These are phyloP conservation scores for Calonectria pseudoreteaudii DNA, from an alignment of 2,329 filamentous ascomycete genomes.

Conservation along the genomic window DNA sequence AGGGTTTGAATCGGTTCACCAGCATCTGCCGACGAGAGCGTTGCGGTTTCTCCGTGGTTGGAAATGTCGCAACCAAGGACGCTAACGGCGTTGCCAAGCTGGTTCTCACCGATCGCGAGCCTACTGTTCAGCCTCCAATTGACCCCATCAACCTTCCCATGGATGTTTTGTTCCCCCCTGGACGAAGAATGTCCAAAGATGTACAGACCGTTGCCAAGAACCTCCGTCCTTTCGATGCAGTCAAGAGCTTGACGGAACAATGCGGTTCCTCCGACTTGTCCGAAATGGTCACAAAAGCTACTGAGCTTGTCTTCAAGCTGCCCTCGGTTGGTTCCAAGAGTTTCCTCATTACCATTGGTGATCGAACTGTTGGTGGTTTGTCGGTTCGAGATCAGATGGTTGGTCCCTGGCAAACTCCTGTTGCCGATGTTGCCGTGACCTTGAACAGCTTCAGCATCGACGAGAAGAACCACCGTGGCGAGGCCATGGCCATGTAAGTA, in stretches of 20 bases:
- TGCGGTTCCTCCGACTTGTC: slow-evolving; percentile 63
- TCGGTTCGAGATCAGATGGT: slow-evolving; percentile 95
- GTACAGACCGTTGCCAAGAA: slow-evolving; percentile 55
- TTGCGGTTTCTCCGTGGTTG: slow-evolving; percentile 93
- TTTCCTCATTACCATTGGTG: slow-evolving; percentile 96
- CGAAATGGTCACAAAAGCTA: slow-evolving; percentile 64
- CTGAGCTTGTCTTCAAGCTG: slow-evolving; percentile 83
- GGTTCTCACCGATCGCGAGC: slow-evolving; percentile 84
- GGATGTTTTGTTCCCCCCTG: slow-evolving; percentile 86
- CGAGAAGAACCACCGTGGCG: slow-evolving; percentile 79
- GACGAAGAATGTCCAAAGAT: slow-evolving; percentile 41
- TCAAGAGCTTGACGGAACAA: slow-evolving; percentile 72
- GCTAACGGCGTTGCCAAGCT: slow-evolving; percentile 76
- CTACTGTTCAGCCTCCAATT: slow-evolving; percentile 72
- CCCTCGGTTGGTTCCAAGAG: slow-evolving; percentile 96
- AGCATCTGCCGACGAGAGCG: slow-evolving; percentile 82
- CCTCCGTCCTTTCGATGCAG: slow-evolving; percentile 79
- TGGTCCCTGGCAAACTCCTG: slow-evolving; percentile 94
- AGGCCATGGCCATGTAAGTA: slow-evolving; percentile 88
- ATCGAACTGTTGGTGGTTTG: slow-evolving; percentile 90
- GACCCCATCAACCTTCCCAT: slow-evolving; percentile 89
- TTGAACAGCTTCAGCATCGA: slow-evolving; percentile 79
- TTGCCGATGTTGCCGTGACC: slow-evolving; percentile 94
- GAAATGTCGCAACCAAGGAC: slow-evolving; percentile 74
- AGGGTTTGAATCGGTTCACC: slow-evolving; percentile 81